Evolutionary conservation across 2,329 filamentous ascomycete genomes (phyloP).

Genomic region (Ascochyta koolunga): DNA sequence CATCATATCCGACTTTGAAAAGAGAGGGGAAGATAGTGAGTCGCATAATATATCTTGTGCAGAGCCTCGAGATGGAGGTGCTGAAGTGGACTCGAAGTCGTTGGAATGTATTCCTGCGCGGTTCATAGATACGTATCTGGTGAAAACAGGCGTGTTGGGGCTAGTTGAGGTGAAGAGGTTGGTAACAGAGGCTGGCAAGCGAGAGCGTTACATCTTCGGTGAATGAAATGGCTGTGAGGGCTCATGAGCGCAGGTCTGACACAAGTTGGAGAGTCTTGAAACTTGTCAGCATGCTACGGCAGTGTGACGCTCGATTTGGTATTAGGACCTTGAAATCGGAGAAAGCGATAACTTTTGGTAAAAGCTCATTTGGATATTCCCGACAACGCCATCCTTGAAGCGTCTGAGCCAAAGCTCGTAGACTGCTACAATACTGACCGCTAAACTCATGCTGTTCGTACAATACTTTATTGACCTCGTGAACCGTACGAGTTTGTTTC

Average conservation of each 20-base stretch:
- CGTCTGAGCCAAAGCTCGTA: conserved; percentile 1
- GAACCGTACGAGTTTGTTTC: background rate
- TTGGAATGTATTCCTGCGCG: conserved; percentile 43
- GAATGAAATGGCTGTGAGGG: background rate
- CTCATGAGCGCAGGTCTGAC: background rate
- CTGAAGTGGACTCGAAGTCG: conserved; percentile 2
- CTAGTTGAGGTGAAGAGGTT: conserved; percentile 23
- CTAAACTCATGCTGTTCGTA: conserved; percentile 18
- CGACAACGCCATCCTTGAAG: conserved; percentile 12
- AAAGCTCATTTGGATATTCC: conserved; percentile 14
- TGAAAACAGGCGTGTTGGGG: conserved; percentile 32
- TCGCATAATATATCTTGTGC: background rate
- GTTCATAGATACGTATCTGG: conserved; percentile 40
- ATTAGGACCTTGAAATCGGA: background rate
- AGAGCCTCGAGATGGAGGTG: background rate
- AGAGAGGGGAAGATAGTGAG: background rate
- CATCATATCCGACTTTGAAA: background rate
- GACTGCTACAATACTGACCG: conserved; percentile 4
- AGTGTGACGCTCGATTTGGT: background rate
- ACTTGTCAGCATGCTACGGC: background rate
- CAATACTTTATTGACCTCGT: conserved; percentile 8
- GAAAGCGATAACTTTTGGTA: conserved; percentile 1
- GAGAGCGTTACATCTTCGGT: conserved; percentile 31
- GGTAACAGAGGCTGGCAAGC: conserved; percentile 18
- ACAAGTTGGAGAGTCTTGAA: background rate